Base-by-base conservation (phyloP, 2,329 filamentous ascomycete genomes). In the Talaromyces atroroseus region DNA sequence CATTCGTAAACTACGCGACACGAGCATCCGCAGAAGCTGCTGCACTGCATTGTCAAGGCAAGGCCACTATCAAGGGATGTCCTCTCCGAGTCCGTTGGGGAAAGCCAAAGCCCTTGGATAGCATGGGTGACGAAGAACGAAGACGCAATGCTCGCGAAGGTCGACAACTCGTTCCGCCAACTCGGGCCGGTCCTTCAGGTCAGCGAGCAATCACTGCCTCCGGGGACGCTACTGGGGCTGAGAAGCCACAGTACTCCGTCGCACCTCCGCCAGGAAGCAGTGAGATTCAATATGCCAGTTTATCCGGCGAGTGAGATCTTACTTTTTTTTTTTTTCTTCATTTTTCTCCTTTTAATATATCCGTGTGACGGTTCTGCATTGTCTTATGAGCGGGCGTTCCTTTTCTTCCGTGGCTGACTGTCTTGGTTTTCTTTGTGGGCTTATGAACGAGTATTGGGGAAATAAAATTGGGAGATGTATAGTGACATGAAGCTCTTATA, bases 1-100 rank as follows among this genome's bases (percentile, higher is more conserved):
- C 94, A 1, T 99, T 97, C 68, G 80, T 99, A 74, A 99, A 99
- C 75, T 99, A 90, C 70, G 85, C 91, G 64, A 89, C 87, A 2
- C 83, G 94, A 57, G 85, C 90, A 60, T 87, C 83, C 1, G 94
- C 95, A 0, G 94, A 99, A 74, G 85, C 82, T 58, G 95, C 95
- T 0, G 90, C 94, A 0, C 84, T 84, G 34, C 84, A 89, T 20
- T 92, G 90, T 64, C 88, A 96, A 71, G 94, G 95, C 5, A 88
- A 88, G 60, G 90, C 91, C 0, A 84, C 97, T 6, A 89, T 99
- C 65, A 86, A 91, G 36, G 94, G 94, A 2, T 96, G 92, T 65
- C 94, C 94, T 0, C 74, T 99, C 59, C 81, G 92, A 32, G 85
- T 99, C 18, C 86, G 91, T 61, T 99, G 94, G 94, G 92, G 92